Conservation (phyloP, 106 monocot species). For the Dactylorhiza incarnata region DNA sequence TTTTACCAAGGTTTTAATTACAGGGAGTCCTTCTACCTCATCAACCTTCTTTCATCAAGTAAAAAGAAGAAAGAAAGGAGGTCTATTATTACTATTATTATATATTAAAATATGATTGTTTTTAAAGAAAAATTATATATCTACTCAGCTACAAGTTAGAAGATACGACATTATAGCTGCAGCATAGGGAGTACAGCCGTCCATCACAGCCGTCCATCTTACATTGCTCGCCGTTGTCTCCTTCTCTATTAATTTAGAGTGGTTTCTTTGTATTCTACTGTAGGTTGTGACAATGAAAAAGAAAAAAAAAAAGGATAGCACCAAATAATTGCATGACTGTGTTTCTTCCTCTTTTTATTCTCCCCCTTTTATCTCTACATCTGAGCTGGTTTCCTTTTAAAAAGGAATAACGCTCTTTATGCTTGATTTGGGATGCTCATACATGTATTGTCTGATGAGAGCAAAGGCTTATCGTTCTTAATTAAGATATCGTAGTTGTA, state of each 20-base stretch:
- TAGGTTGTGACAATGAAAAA: background rate
- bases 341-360: background rate
- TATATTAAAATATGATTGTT: background rate
- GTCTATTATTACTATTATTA: background rate
- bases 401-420: no score
- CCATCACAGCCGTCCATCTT: conserved; percentile 3
- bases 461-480: no score
- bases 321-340: background rate
- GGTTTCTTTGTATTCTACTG: background rate
- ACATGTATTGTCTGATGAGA: no score
- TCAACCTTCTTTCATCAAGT: no score
- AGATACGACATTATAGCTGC: background rate
- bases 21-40: no score
- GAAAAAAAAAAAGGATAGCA: background rate
- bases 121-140: background rate
- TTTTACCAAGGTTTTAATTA: no score
- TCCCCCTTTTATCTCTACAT: background rate
- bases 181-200: conserved; percentile 1
- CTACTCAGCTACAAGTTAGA: background rate
- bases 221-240: background rate
- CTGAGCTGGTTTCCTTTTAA: no score
- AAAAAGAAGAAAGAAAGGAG: background rate
- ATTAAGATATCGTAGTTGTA: no score
- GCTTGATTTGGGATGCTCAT: no score
- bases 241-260: background rate